Evolutionary conservation across 2,329 filamentous ascomycete genomes (phyloP).

Genomic region (Aspergillus pseudotamarii): DNA sequence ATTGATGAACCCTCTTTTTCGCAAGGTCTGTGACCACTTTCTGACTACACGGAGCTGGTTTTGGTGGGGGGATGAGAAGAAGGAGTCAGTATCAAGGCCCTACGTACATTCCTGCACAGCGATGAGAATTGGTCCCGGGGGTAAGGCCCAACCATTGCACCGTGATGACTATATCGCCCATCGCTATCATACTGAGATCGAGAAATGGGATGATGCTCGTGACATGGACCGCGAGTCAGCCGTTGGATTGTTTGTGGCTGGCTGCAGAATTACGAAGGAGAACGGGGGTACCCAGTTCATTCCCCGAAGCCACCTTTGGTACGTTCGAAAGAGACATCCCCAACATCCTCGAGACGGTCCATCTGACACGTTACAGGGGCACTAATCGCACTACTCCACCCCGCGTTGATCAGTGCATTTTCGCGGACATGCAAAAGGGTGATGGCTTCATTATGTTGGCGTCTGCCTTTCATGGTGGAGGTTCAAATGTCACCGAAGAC

Average conservation of each 20-base stretch:
- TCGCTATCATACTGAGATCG: conserved; percentile 5
- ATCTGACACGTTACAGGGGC: not conserved
- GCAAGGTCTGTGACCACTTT: conserved; percentile 28
- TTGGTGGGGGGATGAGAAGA: conserved; percentile 32
- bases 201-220: conserved; percentile 9
- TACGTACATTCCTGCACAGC: conserved; percentile 21
- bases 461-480: conserved; percentile 39
- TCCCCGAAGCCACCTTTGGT: conserved; percentile 31
- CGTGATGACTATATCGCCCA: conserved; percentile 19
- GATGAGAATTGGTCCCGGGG: conserved; percentile 26
- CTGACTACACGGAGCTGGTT: conserved; percentile 30
- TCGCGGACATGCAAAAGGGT: conserved; percentile 37
- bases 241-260: conserved; percentile 29
- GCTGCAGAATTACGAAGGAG: conserved; percentile 26
- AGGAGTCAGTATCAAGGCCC: conserved; percentile 30
- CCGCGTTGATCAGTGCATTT: conserved; percentile 21
- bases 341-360: not conserved
- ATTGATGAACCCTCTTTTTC: conserved; percentile 32
- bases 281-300: conserved; percentile 38
- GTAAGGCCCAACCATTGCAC: conserved; percentile 27
- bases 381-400: conserved; percentile 7
- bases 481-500: conserved; percentile 34
- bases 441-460: conserved; percentile 43
- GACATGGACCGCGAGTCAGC: conserved; percentile 21
- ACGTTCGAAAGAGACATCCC: conserved; percentile 1